These are phyloP conservation scores for Globisporangium cylindrosporum DNA, from an alignment of 352 stramenopile species.

Conservation along the genomic window DNA sequence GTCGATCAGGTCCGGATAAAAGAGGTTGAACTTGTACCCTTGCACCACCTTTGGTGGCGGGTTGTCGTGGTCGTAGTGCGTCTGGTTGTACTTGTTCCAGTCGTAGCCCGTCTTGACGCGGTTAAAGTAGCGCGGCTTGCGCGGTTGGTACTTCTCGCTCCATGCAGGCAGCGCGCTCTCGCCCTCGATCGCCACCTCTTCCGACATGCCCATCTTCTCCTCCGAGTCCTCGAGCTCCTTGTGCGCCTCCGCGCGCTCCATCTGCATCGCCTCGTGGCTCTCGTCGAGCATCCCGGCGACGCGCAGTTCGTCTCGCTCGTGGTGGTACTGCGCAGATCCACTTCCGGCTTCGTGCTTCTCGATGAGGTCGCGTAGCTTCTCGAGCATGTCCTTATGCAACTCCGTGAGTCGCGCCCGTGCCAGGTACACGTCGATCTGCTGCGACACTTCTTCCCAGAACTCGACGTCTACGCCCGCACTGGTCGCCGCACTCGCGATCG, in stretches of 20 bases:
- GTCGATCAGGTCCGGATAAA: constrained; percentile 99
- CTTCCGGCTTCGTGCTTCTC: constrained; percentile 22
- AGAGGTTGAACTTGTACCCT: constrained; percentile 99
- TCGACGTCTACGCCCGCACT: constrained; percentile 84
- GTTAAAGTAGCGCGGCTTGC: constrained; percentile 99
- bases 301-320: not conserved
- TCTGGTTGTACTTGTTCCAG: constrained; percentile 99
- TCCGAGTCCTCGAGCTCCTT: constrained; percentile 71
- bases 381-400: constrained; percentile 94
- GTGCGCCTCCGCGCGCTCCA: constrained; percentile 55
- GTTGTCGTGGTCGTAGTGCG: constrained; percentile 99
- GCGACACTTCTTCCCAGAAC: constrained; percentile 93
- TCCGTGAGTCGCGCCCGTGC: constrained; percentile 85
- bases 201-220: constrained; percentile 83
- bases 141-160: constrained; percentile 97
- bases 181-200: constrained; percentile 83
- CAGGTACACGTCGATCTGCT: constrained; percentile 92
- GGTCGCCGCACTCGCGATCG: constrained; percentile 51
- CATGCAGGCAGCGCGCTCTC: constrained; percentile 75
- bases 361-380: constrained; percentile 86
- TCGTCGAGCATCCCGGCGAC: constrained; percentile 37
- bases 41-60: constrained; percentile 99
- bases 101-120: constrained; percentile 99
- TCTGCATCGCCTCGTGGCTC: constrained; percentile 59
- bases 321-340: not conserved